Base-by-base conservation (phyloP, 1,284 basidiomycete genomes). In the Pseudozyma thailandica region DNA sequence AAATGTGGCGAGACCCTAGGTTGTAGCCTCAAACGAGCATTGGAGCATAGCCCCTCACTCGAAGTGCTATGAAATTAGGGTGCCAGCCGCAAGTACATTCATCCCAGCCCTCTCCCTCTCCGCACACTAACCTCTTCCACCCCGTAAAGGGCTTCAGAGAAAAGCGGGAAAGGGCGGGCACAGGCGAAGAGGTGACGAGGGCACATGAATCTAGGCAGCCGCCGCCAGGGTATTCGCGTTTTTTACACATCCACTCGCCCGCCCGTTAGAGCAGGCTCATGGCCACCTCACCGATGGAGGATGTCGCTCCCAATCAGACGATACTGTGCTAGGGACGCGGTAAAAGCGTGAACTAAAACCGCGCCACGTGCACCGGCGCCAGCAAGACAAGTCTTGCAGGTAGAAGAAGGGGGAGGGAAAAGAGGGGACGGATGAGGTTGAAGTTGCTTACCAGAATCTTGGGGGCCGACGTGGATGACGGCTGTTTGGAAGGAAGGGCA, bases 251-350 rank as follows among this genome's bases (percentile, higher is more conserved):
- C 66, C 72, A 64, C 64, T 71, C 62, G 68, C 68, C 72, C 66
- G 66, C 52, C 61, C 48, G 62, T 59, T 9, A 71, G 39, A 53
- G 55, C 66, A 66, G 62, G 72, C 58, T 71, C 72, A 33, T 62
- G 68, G 66, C 53, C 47, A 71, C 68, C 60, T 57, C 61, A 44
- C 56, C 28, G 56, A 57, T 52, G 50, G 51, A 64, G 60, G 70
- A 73, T 73, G 66, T 60, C 72, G 72, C 72, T 64, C 72, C 72
- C 68, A 70, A 63, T 71, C 66, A 66, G 72, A 71, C 72, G 72
- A 69, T 62, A 62, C 35, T 64, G 70, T 73, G 70, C 70, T 31
- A 49, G 49, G 59, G 57, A 71, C 57, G 57, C 70, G 60, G 63
- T 52, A 69, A 53, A 44, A 58, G 55, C 58, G 18, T 27, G 54